Base-by-base conservation (phyloP, 352 stramenopile genomes). In the Phytophthora pisi region DNA sequence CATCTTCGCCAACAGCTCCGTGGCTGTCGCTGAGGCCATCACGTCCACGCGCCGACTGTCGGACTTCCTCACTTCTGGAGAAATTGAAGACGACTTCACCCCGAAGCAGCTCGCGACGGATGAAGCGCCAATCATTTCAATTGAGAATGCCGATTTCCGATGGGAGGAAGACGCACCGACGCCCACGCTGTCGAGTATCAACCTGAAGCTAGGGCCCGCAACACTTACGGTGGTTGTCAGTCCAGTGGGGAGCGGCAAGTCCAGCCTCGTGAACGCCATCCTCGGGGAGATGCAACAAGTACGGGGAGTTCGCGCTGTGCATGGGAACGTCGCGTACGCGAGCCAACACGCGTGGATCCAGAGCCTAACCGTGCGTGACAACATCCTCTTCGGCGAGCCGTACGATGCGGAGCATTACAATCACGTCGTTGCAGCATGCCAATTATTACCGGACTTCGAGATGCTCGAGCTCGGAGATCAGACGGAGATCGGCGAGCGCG, bases 401-500 rank as follows among this genome's bases (percentile, higher is more conserved):
- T 88, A 74, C 18, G 76, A 89, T n/a, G 28, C 46, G 0, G 59
- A 64, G 7, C 70, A 82, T 26, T 88, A 86, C 36, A 10, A 88
- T 28, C 64, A 69, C 31, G 85, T 93, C 7, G 49, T 97, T 11
- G 47, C 71, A 8, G 81, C 83, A 0, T 98, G 93, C 64, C 83
- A 90, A 43, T 72, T 99, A 6, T 47, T 76, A 0, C 83, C 89
- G 24, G 96, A 99, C 70, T 67, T 92, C 5, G 45, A 75, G 0
- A 69, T 77, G 24, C 69, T 99, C 20, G 82, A 84, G 31, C 67
- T 93, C 10, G 95, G 96, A 2, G 96, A 99, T 69, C 46, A 74
- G 51, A 98, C 95, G 0, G 95, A 99, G 68, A 98, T 99, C 51
- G 97, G 96, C 8, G 94, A 82, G 42, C 70, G 84, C 4, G 91